A percentile compares a stretch with the other conserved stretches of the same genome.
These are phyloP conservation scores for Aspergillus phoenicis DNA, from an alignment of 2,329 filamentous ascomycete genomes.

Conservation along the genomic window DNA sequence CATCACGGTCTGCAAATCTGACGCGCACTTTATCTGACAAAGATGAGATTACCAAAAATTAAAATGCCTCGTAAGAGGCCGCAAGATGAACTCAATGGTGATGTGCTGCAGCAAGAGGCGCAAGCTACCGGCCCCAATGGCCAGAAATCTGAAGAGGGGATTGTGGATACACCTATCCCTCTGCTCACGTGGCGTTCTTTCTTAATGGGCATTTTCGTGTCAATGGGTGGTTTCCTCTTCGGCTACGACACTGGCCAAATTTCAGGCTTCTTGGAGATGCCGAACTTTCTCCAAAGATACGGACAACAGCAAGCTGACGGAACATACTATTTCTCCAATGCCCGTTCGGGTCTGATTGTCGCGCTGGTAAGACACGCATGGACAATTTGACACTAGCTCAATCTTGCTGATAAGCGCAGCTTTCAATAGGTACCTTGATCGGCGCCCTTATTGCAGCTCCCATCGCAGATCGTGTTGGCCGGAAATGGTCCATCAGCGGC, in stretches of 20 bases:
- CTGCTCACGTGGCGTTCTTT: constrained; percentile 42
- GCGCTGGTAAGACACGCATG: constrained; percentile 35
- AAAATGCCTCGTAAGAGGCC: background rate
- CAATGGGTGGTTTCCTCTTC: constrained; percentile 16
- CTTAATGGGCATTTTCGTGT: constrained; percentile 18
- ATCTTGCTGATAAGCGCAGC: constrained; percentile 24
- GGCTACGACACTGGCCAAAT: constrained; percentile 19
- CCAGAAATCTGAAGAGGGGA: background rate
- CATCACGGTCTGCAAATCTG: background rate
- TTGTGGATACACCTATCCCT: constrained; percentile 34
- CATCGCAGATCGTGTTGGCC: constrained; percentile 46
- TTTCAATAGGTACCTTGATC: constrained; percentile 48
- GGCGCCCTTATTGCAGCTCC: constrained; percentile 46
- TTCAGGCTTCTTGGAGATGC: constrained; percentile 46
- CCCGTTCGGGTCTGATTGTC: constrained; percentile 47
- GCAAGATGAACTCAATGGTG: background rate
- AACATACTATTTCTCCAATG: constrained; percentile 43
- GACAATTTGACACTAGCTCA: background rate
- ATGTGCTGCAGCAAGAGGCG: background rate
- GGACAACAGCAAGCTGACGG: constrained; percentile 35
- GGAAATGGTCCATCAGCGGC: constrained; percentile 45
- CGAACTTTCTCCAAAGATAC: constrained; percentile 43
- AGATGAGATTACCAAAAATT: background rate
- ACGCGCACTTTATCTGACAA: background rate
- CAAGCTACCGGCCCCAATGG: background rate